Evolutionary conservation across 2,329 filamentous ascomycete genomes (phyloP).

Genomic region (Trichoderma semiorbis): DNA sequence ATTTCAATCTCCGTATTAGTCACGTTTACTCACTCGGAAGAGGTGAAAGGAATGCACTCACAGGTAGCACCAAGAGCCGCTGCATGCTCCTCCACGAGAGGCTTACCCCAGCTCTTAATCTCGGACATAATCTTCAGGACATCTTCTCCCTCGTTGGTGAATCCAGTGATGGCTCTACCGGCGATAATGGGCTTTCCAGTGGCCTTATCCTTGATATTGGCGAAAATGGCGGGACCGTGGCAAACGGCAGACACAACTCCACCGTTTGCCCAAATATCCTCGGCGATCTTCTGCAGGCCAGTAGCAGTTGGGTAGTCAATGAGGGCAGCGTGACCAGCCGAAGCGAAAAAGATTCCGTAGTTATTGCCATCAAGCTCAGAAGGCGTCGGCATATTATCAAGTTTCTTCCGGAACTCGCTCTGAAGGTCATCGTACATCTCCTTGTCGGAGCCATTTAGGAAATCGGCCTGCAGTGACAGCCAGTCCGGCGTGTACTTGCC

Average conservation of each 20-base stretch:
- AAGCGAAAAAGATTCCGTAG: background rate
- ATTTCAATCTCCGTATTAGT: background rate
- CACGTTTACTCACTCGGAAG: background rate
- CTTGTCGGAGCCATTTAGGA: background rate
- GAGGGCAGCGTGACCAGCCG: background rate
- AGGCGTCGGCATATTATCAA: background rate
- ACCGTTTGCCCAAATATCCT: background rate
- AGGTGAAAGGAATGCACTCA: background rate
- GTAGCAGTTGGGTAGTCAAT: slow-evolving; percentile 2
- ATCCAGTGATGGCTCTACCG: background rate
- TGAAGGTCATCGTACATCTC: background rate
- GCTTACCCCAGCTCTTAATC: background rate
- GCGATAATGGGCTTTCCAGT: background rate
- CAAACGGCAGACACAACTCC: background rate
- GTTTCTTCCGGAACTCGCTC: background rate
- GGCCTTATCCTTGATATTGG: background rate
- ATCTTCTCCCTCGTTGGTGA: background rate
- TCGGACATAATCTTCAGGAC: background rate
- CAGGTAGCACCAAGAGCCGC: background rate
- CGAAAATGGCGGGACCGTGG: background rate
- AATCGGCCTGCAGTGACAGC: background rate
- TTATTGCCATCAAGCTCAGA: background rate
- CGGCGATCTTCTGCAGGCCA: background rate
- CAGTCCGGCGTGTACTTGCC: background rate
- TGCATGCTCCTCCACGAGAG: background rate